Evolutionary conservation across 352 stramenopile genomes (phyloP).

Genomic region (Phytophthora boehmeriae): DNA sequence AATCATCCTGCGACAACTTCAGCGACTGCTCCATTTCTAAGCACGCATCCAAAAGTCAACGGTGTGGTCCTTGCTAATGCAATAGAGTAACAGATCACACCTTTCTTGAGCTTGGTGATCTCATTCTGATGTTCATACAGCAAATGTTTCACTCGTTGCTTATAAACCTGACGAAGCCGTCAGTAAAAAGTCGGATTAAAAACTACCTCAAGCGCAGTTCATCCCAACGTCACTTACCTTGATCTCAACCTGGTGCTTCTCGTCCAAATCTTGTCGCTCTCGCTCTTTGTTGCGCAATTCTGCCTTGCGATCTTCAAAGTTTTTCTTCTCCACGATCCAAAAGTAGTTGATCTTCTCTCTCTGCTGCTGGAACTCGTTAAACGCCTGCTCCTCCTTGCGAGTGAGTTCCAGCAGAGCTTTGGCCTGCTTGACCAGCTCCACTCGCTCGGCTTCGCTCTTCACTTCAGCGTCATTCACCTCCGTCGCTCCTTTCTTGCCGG

Average conservation of each 20-base stretch:
- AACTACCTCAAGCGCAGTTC: too few species aligned
- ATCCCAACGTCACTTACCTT: too few species aligned
- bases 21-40: constrained; percentile 86
- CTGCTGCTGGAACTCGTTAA: constrained; percentile 97
- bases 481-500: constrained; percentile 48
- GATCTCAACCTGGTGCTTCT: constrained; percentile 96
- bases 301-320: constrained; percentile 93
- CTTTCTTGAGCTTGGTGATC: constrained; percentile 90
- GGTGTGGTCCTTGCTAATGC: too few species aligned
- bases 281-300: constrained; percentile 95
- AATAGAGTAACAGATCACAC: constrained; percentile 18
- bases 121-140: constrained; percentile 96
- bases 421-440: constrained; percentile 78
- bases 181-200: neutral
- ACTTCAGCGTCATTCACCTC: constrained; percentile 64
- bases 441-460: constrained; percentile 71
- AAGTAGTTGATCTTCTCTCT: constrained; percentile 97
- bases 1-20: constrained; percentile 92
- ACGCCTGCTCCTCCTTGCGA: constrained; percentile 91
- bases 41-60: neutral
- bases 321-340: constrained; percentile 97
- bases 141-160: constrained; percentile 96
- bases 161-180: constrained; percentile 78
- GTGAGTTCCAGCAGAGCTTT: constrained; percentile 81
- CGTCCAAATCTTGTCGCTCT: constrained; percentile 94